Evolutionary conservation across 768 basidiomycete species (phyloP).

Genomic region (Leccinum olivaceopallidum): DNA sequence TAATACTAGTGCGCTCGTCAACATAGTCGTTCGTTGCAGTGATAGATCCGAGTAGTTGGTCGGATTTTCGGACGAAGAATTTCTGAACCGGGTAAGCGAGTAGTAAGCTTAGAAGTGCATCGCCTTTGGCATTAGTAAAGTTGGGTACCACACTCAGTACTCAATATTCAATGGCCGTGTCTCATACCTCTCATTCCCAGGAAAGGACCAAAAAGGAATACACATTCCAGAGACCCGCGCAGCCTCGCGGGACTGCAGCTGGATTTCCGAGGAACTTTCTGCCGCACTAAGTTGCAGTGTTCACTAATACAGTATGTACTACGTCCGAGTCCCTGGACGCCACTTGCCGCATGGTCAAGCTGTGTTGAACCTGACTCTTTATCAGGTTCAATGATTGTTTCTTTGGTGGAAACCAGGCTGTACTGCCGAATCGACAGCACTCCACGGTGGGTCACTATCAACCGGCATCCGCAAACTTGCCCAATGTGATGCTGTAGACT

Average conservation of each 20-base stretch:
- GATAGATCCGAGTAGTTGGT: background rate
- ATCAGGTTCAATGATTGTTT: background rate
- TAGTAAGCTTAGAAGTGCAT: background rate
- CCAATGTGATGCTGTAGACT: background rate
- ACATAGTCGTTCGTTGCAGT: slow-evolving; percentile 9
- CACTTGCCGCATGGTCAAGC: background rate
- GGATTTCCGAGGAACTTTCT: background rate
- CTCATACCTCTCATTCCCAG: background rate
- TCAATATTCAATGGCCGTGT: background rate
- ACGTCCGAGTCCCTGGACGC: background rate
- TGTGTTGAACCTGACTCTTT: background rate
- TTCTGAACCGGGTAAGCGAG: slow-evolving; percentile 11
- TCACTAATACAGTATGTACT: no score
- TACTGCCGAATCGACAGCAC: background rate
- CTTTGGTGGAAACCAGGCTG: background rate
- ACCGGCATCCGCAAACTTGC: background rate
- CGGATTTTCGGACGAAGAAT: background rate
- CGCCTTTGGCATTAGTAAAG: background rate
- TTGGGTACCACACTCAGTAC: no score
- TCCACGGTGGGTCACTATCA: background rate
- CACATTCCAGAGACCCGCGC: background rate
- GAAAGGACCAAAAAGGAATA: background rate
- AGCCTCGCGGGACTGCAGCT: background rate
- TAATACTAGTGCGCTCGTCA: slow-evolving; percentile 5
- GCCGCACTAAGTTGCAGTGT: slow-evolving; percentile 3